Conservation (phyloP, 345 rosid genomes). For the Raphanus sativus region DNA sequence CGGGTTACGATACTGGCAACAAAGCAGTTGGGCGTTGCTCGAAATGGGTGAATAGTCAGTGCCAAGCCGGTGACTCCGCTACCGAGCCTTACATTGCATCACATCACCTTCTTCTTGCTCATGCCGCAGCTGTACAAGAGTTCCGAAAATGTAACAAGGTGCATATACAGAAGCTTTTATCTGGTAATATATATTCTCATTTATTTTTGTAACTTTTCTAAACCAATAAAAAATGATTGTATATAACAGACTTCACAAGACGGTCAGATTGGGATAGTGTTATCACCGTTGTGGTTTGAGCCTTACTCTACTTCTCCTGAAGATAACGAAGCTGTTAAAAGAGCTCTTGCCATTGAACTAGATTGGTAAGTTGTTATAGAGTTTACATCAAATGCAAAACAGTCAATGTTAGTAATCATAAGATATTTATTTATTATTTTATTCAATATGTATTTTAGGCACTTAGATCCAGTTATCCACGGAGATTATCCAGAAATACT, state of each 20-base stretch:
- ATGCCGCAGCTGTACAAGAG: conserved; percentile 36
- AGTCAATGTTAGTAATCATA: neutral
- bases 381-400: neutral
- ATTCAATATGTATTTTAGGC: conserved; percentile 3
- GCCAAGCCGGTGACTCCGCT: conserved; percentile 40
- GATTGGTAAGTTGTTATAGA: conserved; percentile 13
- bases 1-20: conserved; percentile 34
- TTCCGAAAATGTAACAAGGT: conserved; percentile 34
- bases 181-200: neutral
- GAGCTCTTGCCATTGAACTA: conserved; percentile 21
- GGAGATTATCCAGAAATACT: conserved; percentile 33
- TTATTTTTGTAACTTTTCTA: neutral
- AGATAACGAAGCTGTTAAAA: conserved; percentile 27
- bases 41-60: conserved; percentile 20
- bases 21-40: conserved; percentile 44
- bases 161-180: neutral
- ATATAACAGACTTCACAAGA: conserved; percentile 19
- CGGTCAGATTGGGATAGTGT: conserved; percentile 36
- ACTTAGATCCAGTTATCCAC: conserved; percentile 22
- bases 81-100: conserved; percentile 32
- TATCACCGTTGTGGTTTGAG: conserved; percentile 32
- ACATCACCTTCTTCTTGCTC: conserved; percentile 38
- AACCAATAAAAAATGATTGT: neutral
- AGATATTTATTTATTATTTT: neutral
- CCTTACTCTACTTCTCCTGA: conserved; percentile 21